Percentiles rank a stretch among this genome's conserved stretches.
These are phyloP conservation scores for Komagataella pseudopastoris DNA, from an alignment of 805 yeast species.

Conservation along the genomic window DNA sequence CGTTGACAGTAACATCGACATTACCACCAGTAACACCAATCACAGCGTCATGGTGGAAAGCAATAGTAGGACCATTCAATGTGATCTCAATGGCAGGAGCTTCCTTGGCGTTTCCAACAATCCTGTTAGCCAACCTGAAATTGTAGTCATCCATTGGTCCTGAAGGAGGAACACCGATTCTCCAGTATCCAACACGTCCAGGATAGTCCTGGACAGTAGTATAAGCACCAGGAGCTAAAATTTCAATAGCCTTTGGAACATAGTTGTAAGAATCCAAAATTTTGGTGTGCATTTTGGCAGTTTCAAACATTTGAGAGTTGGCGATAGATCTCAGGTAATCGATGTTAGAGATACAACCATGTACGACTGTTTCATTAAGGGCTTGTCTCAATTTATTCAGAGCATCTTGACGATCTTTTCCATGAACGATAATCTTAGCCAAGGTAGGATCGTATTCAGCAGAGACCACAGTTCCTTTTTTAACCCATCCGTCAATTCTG, in stretches of 20 bases:
- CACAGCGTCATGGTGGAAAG: constrained; percentile 71
- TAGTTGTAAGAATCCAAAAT: constrained; percentile 74
- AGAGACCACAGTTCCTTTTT: constrained; percentile 73
- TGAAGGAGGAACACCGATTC: constrained; percentile 94
- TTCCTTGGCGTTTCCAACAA: constrained; percentile 72
- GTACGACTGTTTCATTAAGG: constrained; percentile 70
- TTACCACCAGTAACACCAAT: constrained; percentile 84
- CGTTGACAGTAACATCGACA: constrained; percentile 56
- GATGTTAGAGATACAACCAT: constrained; percentile 81
- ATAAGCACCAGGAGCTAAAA: constrained; percentile 82
- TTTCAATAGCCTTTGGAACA: constrained; percentile 74
- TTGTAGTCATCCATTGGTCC: constrained; percentile 97
- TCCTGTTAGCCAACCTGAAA: constrained; percentile 77
- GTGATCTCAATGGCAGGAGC: constrained; percentile 92
- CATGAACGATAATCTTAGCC: constrained; percentile 94
- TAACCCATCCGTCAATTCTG: constrained; percentile 90
- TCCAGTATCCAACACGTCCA: constrained; percentile 79
- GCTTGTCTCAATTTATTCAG: constrained; percentile 66
- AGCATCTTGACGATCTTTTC: constrained; percentile 79
- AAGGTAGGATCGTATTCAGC: constrained; percentile 95
- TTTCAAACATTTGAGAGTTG: constrained; percentile 69
- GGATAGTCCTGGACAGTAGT: constrained; percentile 96
- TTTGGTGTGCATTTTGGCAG: constrained; percentile 78
- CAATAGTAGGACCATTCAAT: constrained; percentile 70
- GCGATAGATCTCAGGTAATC: constrained; percentile 85